Percentiles rank a stretch among this genome's conserved stretches.
These are phyloP conservation scores for Carex littledalei DNA, from an alignment of 176 grass and related monocot species.

Conservation along the genomic window DNA sequence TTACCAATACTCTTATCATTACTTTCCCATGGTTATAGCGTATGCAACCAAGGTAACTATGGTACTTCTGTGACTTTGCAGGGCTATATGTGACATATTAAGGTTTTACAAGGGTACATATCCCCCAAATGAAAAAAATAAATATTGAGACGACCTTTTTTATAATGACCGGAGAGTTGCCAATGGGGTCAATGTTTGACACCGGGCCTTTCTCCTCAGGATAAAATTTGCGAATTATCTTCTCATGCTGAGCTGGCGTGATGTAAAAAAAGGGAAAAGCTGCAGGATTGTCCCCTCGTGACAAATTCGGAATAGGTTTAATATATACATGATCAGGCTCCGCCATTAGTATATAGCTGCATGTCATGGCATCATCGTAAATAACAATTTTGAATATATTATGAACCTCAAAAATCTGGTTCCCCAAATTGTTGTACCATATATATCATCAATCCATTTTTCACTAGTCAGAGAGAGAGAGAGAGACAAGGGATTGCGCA, in stretches of 20 bases:
- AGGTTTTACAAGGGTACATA: background rate
- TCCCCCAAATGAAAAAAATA: background rate
- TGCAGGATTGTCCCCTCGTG: constrained; percentile 52
- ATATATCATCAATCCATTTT: background rate
- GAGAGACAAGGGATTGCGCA: background rate
- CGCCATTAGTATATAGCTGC: constrained; percentile 96
- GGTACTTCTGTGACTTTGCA: background rate
- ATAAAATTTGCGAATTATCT: constrained; percentile 87
- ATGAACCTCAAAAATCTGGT: background rate
- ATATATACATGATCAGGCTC: constrained; percentile 98
- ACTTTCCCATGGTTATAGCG: background rate
- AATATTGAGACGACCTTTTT: constrained; percentile 56
- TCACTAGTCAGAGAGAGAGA: background rate
- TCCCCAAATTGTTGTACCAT: background rate
- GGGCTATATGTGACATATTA: background rate
- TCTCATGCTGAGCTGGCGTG: constrained; percentile 77
- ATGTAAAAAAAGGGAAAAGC: constrained; percentile 95
- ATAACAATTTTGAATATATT: constrained; percentile 7
- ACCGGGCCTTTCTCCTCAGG: constrained; percentile 81
- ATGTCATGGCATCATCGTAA: constrained; percentile 31
- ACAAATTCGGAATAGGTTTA: constrained; percentile 90
- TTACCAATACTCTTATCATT: background rate
- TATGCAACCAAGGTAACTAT: background rate
- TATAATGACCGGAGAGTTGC: constrained; percentile 97
- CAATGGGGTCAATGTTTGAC: constrained; percentile 83